Percentiles rank a stretch among this genome's conserved stretches.
These are phyloP conservation scores for Tricholomella constricta DNA, from an alignment of 768 basidiomycete species.

Conservation along the genomic window DNA sequence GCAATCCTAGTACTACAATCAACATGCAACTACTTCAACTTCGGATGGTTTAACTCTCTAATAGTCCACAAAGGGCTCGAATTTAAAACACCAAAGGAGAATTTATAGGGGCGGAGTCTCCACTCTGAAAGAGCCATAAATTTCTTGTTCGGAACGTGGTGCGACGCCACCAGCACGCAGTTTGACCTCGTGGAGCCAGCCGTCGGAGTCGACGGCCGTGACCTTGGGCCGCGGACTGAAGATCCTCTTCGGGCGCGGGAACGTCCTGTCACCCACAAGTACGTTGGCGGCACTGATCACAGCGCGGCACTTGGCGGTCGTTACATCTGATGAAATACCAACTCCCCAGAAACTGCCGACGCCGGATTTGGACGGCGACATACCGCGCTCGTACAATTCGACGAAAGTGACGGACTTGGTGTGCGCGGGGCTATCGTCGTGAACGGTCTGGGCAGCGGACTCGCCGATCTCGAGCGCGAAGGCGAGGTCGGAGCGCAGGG, in stretches of 20 bases:
- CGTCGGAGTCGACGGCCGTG: conserved; percentile 11
- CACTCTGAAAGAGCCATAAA: conserved; percentile 9
- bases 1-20: no score
- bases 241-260: conserved; percentile 41
- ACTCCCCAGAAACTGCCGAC: conserved; percentile 63
- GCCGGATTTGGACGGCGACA: conserved; percentile 54
- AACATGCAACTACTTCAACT: no score
- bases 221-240: conserved; percentile 20
- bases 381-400: conserved; percentile 60
- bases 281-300: conserved; percentile 74
- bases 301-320: conserved; percentile 70
- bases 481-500: conserved; percentile 65
- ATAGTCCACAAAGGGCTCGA: not conserved
- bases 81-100: not conserved
- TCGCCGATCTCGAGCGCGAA: conserved; percentile 70
- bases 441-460: conserved; percentile 73
- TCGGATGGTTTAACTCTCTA: no score
- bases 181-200: conserved; percentile 24
- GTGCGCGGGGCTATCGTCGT: conserved; percentile 22
- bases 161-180: conserved; percentile 22
- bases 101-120: conserved; percentile 9
- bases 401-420: conserved; percentile 75
- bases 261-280: conserved; percentile 50
- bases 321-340: conserved; percentile 73
- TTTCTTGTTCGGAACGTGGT: conserved; percentile 11